Base-by-base conservation (phyloP, 1,284 basidiomycete genomes). In the Cutaneotrichosporon dermatis region DNA sequence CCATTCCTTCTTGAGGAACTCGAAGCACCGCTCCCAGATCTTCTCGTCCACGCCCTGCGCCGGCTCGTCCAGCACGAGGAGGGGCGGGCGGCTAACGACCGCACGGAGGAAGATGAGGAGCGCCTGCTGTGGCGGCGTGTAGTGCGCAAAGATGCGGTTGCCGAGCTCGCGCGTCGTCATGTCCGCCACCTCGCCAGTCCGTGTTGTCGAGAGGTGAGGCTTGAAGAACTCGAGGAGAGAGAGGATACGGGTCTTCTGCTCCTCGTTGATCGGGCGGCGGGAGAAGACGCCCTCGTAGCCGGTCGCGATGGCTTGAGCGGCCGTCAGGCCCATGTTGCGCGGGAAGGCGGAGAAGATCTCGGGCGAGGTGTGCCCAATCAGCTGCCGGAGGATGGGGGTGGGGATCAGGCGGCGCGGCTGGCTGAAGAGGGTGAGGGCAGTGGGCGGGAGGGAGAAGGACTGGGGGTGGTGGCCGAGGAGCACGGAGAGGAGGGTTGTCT, bases 401-500 rank as follows among this genome's bases (percentile, higher is more conserved):
- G 89, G 80, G 53, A 85, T 83, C 2, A 74, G 73, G 7, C 82
- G 82, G n/a, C 89, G 85, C 0, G 87, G 87, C 44, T 83, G 81
- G 44, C 83, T 84, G 64, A 94, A 90, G 48, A 93, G 83, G 3
- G 82, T 80, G 7, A 98, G 83, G 13, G 80, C 76, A 0, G 65
- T 34, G 0, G 76, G 51, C 0, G 78, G 76, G 54, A 86, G 79
- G 1, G 86, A 87, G 79, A 88, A 98, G 0, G 93, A 95, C 64
- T 91, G 90, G 0, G 95, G 94, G 75, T 98, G 95, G 69, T 95
- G 92, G 33, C 95, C 95, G 0, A 92, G 90, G 42, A 99, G 80
- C 39, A 98, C 77, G 4, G 94, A 88, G n/a, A 97, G 82, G 1
- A 98, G 84, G 0, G 95, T 98, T 0, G 94, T 95, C 79, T 99